These are phyloP conservation scores for Citrus cavaleriei DNA, from an alignment of 345 rosid species.

Conservation along the genomic window DNA sequence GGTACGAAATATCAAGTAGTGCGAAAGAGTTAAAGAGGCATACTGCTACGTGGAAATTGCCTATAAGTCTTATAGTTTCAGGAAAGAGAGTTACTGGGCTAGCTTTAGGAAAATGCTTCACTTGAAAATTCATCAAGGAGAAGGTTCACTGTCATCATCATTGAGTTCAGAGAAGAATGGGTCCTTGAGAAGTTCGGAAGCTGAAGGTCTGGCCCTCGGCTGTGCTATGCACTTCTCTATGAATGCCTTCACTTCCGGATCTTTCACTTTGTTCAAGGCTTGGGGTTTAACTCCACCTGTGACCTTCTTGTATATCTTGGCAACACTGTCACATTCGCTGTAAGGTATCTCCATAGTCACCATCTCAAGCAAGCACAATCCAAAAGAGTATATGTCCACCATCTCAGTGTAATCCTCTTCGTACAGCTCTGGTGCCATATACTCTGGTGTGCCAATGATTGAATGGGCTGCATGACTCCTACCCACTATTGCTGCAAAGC, in stretches of 20 bases:
- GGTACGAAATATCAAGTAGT: not conserved
- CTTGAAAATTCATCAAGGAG: constrained; percentile 13
- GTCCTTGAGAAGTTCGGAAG: constrained; percentile 57
- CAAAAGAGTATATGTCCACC: constrained; percentile 67
- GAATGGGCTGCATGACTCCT: constrained; percentile 63
- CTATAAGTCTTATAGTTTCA: not conserved
- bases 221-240: constrained; percentile 60
- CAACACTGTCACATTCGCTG: constrained; percentile 63
- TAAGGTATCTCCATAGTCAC: constrained; percentile 67
- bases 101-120: not conserved
- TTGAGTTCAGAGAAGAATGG: constrained; percentile 53
- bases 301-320: constrained; percentile 70
- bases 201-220: constrained; percentile 61
- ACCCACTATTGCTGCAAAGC: constrained; percentile 62
- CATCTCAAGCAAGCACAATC: constrained; percentile 71
- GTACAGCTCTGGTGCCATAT: constrained; percentile 68
- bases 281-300: constrained; percentile 52
- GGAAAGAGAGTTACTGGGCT: constrained; percentile 1
- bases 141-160: constrained; percentile 28
- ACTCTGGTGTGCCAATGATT: constrained; percentile 63
- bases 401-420: constrained; percentile 74
- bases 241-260: constrained; percentile 57
- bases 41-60: not conserved
- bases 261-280: constrained; percentile 39
- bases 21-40: not conserved